These are phyloP conservation scores for Ophiostoma ips DNA, from an alignment of 2,329 filamentous ascomycete genomes.

Conservation along the genomic window DNA sequence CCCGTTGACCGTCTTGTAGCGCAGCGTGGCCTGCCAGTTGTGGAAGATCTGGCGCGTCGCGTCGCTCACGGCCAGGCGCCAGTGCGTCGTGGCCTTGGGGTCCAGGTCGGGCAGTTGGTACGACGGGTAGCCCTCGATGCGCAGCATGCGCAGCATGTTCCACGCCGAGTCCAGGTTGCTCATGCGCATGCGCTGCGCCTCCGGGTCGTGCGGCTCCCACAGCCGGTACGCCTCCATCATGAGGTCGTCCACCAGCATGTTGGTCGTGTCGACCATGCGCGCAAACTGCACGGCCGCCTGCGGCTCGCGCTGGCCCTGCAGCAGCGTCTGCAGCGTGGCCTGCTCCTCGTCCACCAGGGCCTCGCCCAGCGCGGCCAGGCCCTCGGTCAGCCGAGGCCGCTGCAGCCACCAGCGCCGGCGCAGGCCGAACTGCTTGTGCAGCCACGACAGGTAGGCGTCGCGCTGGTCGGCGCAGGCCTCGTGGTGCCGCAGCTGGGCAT, in stretches of 20 bases:
- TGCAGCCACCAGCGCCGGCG: slow-evolving; percentile 9
- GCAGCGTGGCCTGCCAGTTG: slow-evolving; percentile 27
- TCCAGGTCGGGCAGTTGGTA: slow-evolving; percentile 18
- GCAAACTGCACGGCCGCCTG: slow-evolving; percentile 7
- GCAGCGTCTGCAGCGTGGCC: not conserved
- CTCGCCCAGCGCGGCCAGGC: slow-evolving; percentile 4
- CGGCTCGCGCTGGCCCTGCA: slow-evolving; percentile 20
- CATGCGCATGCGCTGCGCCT: slow-evolving; percentile 10
- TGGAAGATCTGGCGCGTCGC: slow-evolving; percentile 16
- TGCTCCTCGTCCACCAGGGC: slow-evolving; percentile 9
- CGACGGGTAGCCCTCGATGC: slow-evolving; percentile 22
- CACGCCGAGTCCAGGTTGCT: slow-evolving; percentile 20
- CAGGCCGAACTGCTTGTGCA: slow-evolving; percentile 10
- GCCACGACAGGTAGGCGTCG: slow-evolving; percentile 8
- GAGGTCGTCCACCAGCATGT: slow-evolving; percentile 20
- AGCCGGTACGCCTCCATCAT: slow-evolving; percentile 18
- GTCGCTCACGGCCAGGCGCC: slow-evolving; percentile 16
- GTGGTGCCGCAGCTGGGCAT: not conserved
- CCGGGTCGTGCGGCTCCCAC: slow-evolving; percentile 13
- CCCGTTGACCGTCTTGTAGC: slow-evolving; percentile 50
- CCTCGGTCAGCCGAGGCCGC: slow-evolving; percentile 3
- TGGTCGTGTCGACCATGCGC: slow-evolving; percentile 14
- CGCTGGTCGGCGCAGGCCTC: not conserved
- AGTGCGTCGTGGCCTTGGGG: slow-evolving; percentile 8
- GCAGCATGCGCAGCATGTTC: slow-evolving; percentile 20